Evolutionary conservation across 1,284 basidiomycete genomes (phyloP), one percentile per base, ranked within the genome.

Genomic region (Melanopsichium pennsylvanicum): DNA sequence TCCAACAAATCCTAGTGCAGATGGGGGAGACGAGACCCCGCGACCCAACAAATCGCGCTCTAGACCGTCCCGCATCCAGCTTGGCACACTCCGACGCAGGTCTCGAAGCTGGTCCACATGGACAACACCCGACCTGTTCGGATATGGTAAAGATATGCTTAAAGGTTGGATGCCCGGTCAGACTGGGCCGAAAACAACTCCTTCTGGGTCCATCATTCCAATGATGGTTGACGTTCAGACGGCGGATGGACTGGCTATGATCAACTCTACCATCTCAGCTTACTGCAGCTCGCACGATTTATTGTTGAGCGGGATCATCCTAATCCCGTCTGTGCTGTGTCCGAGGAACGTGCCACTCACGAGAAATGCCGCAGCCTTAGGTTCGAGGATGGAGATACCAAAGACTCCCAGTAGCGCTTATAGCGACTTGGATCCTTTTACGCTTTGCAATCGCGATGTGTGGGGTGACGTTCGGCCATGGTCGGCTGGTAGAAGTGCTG

Each of bases 161-260:
- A 74, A 74, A 52, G 72, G 72, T n/a, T 69, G 68, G 56, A 50
- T 54, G 45, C 59, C 72, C 2, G 72, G 72, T 11, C 44, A 49
- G 7, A 45, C 29, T 12, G 50, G 42, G 1, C 56, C 48, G 8
- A 61, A 50, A 16, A 44, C 52, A 1, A 19, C 57, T 11, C 47
- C 55, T 2, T 50, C 66, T 2, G 69, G 69, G 5, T 55, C 63
- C 18, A 68, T 72, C 42, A 72, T 74, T 10, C 72, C 72, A 18
- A 64, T 74, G 41, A 72, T 74, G 47, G 72, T 62, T 3, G 61
- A 74, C 26, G 55, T 59, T 4, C 56, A 68, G 27, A 51, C 60
- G 2, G 34, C 57, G 3, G 69, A 68, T 12, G 70, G 70, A 3
- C 23, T 74, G 25, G 36, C 59, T 3, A 57, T 64, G 59, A 67